Base-by-base conservation (phyloP, 345 rosid genomes). In the Streptanthus diversifolius region DNA sequence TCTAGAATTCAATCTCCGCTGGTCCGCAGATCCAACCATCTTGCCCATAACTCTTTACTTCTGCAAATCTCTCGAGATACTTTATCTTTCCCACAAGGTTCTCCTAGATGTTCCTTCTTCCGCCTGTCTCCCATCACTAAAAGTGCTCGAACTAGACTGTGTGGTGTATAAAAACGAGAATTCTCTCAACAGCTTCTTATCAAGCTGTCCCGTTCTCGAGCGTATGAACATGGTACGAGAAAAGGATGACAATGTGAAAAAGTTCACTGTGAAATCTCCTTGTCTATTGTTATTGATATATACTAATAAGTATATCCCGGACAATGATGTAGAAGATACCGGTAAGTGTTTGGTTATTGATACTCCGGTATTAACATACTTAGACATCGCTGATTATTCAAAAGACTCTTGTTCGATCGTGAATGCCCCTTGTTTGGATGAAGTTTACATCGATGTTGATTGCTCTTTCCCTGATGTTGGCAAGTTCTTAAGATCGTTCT, bases 111-210 rank as follows among this genome's bases (percentile, higher is more conserved):
- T 30, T 5, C 64, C 73, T 56, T 30, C 47, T 70, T 33, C 56
- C 24, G 22, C 25, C n/a, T 69, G n/a, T 30, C 64, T 69, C 56
- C 65, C 65, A 19, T 56, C 44, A 0, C 73, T 68, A 2, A 0
- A 1, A 5, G 1, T 0, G 0, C 64, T 56, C 12, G 0, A 21
- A 2, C n/a, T 68, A 8, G 0, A 0, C 21, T 14, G 0, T 68
- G 63, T 56, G 30, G 54, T 56, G 19, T 56, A 68, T 68, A 32
- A 68, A 68, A 44, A 68, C 44, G 73, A 69, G n/a, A 56, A 2
- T 44, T 69, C 73, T 56, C 73, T 44, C 0, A 25, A 4, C 58
- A 22, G 36, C 1, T 17, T 70, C 8, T 58, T 70, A 58, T 70
- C 66, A 0, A 57, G 45, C 47, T 70, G 73, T 25, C 73, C 73